Conservation (phyloP, 1,284 basidiomycete genomes). For the Xerocomus subilludens region DNA sequence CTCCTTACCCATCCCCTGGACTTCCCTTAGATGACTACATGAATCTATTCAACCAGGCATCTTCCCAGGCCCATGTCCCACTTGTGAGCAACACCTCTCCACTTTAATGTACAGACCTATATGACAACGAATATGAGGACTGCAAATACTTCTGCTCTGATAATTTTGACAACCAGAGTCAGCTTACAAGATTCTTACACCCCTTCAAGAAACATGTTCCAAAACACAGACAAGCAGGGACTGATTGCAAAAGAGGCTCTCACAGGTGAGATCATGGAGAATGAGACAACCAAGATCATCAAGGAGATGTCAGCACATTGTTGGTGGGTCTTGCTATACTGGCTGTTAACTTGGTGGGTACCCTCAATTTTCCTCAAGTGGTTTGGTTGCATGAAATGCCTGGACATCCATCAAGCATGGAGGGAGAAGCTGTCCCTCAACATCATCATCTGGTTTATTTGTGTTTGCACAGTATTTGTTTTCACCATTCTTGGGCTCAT, state of each 20-base stretch:
- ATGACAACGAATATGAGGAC: conserved; percentile 85
- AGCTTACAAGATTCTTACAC: too few relatives aligned
- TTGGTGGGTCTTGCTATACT: conserved; percentile 90
- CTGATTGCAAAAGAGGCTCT: conserved; percentile 82
- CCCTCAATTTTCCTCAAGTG: conserved; percentile 78
- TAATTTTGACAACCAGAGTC: conserved; percentile 79
- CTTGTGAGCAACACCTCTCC: conserved; percentile 85
- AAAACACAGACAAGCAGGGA: conserved; percentile 78
- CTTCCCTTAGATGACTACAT: conserved; percentile 59
- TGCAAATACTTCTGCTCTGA: conserved; percentile 79
- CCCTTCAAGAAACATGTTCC: conserved; percentile 86
- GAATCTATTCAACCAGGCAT: conserved; percentile 60
- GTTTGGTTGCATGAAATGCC: conserved; percentile 91
- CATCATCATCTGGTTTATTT: conserved; percentile 95
- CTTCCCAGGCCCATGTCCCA: conserved; percentile 71
- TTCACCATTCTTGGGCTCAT: conserved; percentile 89
- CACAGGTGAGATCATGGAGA: conserved; percentile 81
- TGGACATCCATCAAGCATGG: conserved; percentile 97
- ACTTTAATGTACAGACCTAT: conserved; percentile 74
- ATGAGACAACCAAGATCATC: conserved; percentile 88
- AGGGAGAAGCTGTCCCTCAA: conserved; percentile 97
- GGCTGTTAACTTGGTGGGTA: conserved; percentile 93
- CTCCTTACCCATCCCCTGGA: conserved; percentile 70
- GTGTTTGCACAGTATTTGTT: conserved; percentile 89
- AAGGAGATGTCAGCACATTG: conserved; percentile 83